phyloP scores from a whole-genome alignment of 2,329 filamentous ascomycete species.

The Fusarium dimerum region DNA sequence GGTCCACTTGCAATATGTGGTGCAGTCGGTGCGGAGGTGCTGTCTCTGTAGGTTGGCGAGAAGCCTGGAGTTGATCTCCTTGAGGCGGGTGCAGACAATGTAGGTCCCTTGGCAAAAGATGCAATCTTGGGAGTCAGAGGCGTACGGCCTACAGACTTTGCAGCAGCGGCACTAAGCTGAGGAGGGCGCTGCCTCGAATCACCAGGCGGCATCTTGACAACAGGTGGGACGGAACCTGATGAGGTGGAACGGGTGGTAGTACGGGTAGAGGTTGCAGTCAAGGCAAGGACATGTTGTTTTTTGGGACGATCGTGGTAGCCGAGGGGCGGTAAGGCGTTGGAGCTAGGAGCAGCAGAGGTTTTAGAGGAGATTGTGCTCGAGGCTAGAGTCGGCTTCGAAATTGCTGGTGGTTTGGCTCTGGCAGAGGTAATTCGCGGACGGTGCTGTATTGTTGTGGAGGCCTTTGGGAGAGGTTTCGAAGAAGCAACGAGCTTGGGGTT shows the following conservation, averaged over 20 bases:
- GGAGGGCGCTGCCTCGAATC: slow-evolving; percentile 66
- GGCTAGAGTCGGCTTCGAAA: neutral
- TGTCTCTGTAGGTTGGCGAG: slow-evolving; percentile 19
- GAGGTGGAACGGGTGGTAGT: slow-evolving; percentile 28
- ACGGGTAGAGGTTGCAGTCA: slow-evolving; percentile 32
- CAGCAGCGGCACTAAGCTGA: slow-evolving; percentile 63
- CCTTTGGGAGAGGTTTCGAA: slow-evolving; percentile 21
- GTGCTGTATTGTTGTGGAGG: slow-evolving; percentile 14
- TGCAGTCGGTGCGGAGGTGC: slow-evolving; percentile 4
- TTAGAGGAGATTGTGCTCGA: neutral
- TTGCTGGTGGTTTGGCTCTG: slow-evolving; percentile 7
- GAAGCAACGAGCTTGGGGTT: slow-evolving; percentile 12
- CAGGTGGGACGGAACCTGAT: slow-evolving; percentile 25
- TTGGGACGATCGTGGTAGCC: slow-evolving; percentile 23
- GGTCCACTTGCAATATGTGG: slow-evolving; percentile 66
- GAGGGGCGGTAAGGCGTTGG: slow-evolving; percentile 19
- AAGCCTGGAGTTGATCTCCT: slow-evolving; percentile 34
- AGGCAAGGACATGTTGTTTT: slow-evolving; percentile 32
- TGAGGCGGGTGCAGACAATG: slow-evolving; percentile 45
- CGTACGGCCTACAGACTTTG: slow-evolving; percentile 51
- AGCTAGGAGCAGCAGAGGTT: slow-evolving; percentile 15
- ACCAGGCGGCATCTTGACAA: slow-evolving; percentile 46
- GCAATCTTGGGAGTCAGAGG: slow-evolving; percentile 60
- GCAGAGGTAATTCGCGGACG: slow-evolving; percentile 24
- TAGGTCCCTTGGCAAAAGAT: slow-evolving; percentile 38